Conservation (phyloP, 441 rosid genomes). For the Breynia disticha region DNA sequence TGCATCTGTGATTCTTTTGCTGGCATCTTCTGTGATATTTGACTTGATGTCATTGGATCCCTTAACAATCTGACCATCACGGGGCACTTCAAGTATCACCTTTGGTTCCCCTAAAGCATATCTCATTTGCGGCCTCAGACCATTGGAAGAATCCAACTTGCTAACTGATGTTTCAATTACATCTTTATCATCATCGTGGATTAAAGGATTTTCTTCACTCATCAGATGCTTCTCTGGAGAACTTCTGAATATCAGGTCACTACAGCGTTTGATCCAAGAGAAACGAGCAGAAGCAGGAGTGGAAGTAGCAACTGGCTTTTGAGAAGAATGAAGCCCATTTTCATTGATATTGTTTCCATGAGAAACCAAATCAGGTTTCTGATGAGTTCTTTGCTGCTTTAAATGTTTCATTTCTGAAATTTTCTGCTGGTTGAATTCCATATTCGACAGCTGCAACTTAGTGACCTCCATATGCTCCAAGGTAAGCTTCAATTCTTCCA, state of each 20-base stretch:
- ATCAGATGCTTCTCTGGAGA: conserved; percentile 34
- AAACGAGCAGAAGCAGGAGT: conserved; percentile 41
- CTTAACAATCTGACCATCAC: conserved; percentile 15
- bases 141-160: conserved; percentile 15
- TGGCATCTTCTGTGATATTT: conserved; percentile 13
- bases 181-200: conserved; percentile 21
- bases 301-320: conserved; percentile 24
- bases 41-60: conserved; percentile 4
- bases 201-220: conserved; percentile 19
- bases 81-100: conserved; percentile 36
- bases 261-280: conserved; percentile 70
- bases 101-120: conserved; percentile 31
- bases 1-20: conserved; percentile 15
- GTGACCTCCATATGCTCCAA: conserved; percentile 61
- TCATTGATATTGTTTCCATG: conserved; percentile 23
- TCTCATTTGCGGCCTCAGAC: conserved; percentile 9
- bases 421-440: conserved; percentile 51
- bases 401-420: conserved; percentile 33
- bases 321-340: conserved; percentile 31
- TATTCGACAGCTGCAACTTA: conserved; percentile 52
- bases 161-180: conserved; percentile 12
- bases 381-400: conserved; percentile 28
- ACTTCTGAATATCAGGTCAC: conserved; percentile 54
- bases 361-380: conserved; percentile 27
- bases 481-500: conserved; percentile 71